phyloP scores from a whole-genome alignment of 495 filamentous ascomycete species.

The Penicillium turbatum region DNA sequence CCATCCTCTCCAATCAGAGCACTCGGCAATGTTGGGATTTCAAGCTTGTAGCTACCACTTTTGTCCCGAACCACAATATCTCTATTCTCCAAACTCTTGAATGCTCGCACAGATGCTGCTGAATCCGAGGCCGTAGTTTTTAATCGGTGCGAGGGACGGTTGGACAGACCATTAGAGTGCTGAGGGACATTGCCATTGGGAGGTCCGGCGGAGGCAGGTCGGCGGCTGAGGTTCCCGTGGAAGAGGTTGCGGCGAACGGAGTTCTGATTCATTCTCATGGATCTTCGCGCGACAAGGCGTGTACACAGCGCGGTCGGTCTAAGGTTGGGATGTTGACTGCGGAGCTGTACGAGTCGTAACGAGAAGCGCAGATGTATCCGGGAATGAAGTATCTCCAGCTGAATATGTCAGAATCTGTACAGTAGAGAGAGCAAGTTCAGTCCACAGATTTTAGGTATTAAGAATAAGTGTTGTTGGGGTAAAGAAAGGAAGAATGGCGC shows the following conservation, averaged over 20 bases:
- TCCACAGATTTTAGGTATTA: background rate
- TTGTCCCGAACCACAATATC: slow-evolving; percentile 75
- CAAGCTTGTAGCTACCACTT: slow-evolving; percentile 70
- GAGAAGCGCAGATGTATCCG: background rate
- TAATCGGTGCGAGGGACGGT: slow-evolving; percentile 26
- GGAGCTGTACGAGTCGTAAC: background rate
- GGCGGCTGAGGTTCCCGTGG: slow-evolving; percentile 63
- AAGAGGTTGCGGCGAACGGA: slow-evolving; percentile 71
- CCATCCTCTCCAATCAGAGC: slow-evolving; percentile 50
- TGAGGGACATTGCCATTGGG: slow-evolving; percentile 17
- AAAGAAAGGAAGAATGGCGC: background rate
- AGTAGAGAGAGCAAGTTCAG: background rate
- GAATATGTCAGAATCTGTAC: background rate
- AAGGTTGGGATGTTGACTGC: background rate
- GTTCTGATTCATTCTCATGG: slow-evolving; percentile 27
- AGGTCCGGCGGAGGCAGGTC: slow-evolving; percentile 50
- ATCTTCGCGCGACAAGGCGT: slow-evolving; percentile 1
- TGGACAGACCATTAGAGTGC: slow-evolving; percentile 21
- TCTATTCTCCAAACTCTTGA: slow-evolving; percentile 44
- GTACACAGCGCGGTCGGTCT: background rate
- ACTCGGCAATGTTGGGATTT: slow-evolving; percentile 54
- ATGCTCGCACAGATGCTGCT: slow-evolving; percentile 28
- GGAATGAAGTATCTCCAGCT: background rate
- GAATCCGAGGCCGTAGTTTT: slow-evolving; percentile 40
- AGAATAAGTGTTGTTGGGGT: slow-evolving; percentile 4